These are phyloP conservation scores for Meripilus lineatus DNA, from an alignment of 1,284 basidiomycete genomes.

Conservation along the genomic window DNA sequence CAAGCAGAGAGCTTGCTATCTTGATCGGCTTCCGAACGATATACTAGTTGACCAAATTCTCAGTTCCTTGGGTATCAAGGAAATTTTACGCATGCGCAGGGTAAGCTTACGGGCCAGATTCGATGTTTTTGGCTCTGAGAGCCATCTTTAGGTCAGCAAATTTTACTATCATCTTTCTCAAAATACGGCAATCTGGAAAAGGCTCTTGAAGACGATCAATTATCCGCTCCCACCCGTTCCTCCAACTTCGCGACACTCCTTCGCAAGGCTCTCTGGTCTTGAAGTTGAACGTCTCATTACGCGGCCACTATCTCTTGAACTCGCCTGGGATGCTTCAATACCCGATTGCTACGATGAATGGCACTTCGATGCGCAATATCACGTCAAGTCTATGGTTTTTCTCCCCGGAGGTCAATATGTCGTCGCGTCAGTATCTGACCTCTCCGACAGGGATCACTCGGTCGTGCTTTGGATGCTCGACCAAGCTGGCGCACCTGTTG, in stretches of 20 bases:
- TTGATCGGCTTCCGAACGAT: slow-evolving; percentile 26
- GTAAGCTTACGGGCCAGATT: slow-evolving; percentile 28
- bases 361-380: slow-evolving; percentile 33
- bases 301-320: slow-evolving; percentile 55
- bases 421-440: slow-evolving; percentile 52
- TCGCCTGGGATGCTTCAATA: slow-evolving; percentile 19
- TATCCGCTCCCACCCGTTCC: slow-evolving; percentile 60
- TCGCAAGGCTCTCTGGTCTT: slow-evolving; percentile 39
- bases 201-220: slow-evolving; percentile 46
- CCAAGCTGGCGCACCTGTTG: slow-evolving; percentile 36
- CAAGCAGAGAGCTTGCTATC: too few species aligned
- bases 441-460: slow-evolving; percentile 37
- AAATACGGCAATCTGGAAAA: slow-evolving; percentile 66
- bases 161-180: slow-evolving; percentile 56
- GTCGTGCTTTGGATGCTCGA: slow-evolving; percentile 56
- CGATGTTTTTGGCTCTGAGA: background rate
- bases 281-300: slow-evolving; percentile 62
- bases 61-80: slow-evolving; percentile 43
- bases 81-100: slow-evolving; percentile 47
- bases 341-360: slow-evolving; percentile 23
- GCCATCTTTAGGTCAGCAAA: slow-evolving; percentile 43
- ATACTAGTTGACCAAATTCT: slow-evolving; percentile 47
- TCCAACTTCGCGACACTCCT: slow-evolving; percentile 47
- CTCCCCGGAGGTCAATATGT: slow-evolving; percentile 70
- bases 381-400: slow-evolving; percentile 53